Base-by-base conservation (phyloP, 768 basidiomycete genomes). In the Kwoniella mangroviensis region DNA sequence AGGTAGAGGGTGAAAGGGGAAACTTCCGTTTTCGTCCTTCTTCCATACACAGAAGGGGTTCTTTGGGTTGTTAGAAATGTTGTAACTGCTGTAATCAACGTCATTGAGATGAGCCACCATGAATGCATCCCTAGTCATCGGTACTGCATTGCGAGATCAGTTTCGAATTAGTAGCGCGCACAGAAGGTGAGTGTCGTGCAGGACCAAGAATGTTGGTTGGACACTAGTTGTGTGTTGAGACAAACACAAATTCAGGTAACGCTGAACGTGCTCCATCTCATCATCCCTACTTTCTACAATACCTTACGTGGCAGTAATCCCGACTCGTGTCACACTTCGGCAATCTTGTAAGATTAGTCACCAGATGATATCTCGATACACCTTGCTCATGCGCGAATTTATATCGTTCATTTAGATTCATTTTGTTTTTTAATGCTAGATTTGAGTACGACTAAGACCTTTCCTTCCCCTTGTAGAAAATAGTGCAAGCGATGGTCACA, bases 351-450 rank as follows among this genome's bases (percentile, higher is more conserved):
- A 34, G 34, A 34, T 34, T 7, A 5, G 9, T 34, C 34, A 34
- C 34, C 34, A 5, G 6, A 7, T 34, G 34, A 34, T 6, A 34
- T 34, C 34, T 34, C 34, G 9, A 1, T 34, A 34, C 34, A 34
- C 34, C 45, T 15, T 49, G 45, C 45, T 49, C 45, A 49, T 49
- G 45, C 45, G 4, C 45, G 6, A 1, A 12, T 49, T 49, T 19
- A 1, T 60, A 19, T 60, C 58, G 19, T 60, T 60, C 58, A 60
- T 60, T 57, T 41, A 19, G 13, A 41, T 60, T 60, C 58, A 60
- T 60, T 60, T 60, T 60, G 41, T 41, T 60, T 60, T 60, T 9
- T 42, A n/a, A n/a, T 60, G 41, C 21, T 41, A 60, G n/a, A 22
- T n/a, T 26, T n/a, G 41, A 60, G n/a, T 60, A 60, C 41, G 45